These are phyloP conservation scores for Schizosaccharomyces cryophilus DNA, from an alignment of 805 yeast species.

Conservation along the genomic window DNA sequence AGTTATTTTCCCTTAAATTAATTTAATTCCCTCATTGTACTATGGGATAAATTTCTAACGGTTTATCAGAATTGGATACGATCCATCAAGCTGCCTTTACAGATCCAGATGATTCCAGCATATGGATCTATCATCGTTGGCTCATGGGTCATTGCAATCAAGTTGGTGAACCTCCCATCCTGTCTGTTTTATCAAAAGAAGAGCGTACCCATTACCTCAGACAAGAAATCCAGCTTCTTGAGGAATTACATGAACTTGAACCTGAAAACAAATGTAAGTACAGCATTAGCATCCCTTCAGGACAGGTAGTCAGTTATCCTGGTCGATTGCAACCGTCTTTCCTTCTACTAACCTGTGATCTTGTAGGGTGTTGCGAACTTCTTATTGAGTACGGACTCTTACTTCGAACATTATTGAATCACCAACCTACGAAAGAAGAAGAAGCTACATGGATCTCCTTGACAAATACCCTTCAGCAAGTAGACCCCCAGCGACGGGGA, in stretches of 20 bases:
- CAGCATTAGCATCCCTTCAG: conserved; percentile 9
- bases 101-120: conserved; percentile 83
- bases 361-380: neutral
- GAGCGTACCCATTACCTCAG: conserved; percentile 20
- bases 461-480: conserved; percentile 21
- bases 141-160: conserved; percentile 18
- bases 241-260: conserved; percentile 50
- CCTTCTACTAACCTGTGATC: neutral
- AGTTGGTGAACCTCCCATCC: conserved; percentile 5
- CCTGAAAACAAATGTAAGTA: conserved; percentile 34
- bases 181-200: conserved; percentile 9
- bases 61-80: conserved; percentile 29
- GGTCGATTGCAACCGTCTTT: neutral
- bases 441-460: conserved; percentile 14
- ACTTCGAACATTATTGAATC: conserved; percentile 9
- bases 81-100: conserved; percentile 69
- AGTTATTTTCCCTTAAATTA: neutral
- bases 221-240: conserved; percentile 24
- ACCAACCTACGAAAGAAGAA: conserved; percentile 7
- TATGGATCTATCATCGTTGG: conserved; percentile 82
- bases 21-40: neutral
- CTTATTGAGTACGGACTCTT: conserved; percentile 21
- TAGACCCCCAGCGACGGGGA: conserved; percentile 42
- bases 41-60: neutral
- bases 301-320: neutral